Conservation (phyloP, 2,329 filamentous ascomycete species). For the Cercospora zeae-maydis region DNA sequence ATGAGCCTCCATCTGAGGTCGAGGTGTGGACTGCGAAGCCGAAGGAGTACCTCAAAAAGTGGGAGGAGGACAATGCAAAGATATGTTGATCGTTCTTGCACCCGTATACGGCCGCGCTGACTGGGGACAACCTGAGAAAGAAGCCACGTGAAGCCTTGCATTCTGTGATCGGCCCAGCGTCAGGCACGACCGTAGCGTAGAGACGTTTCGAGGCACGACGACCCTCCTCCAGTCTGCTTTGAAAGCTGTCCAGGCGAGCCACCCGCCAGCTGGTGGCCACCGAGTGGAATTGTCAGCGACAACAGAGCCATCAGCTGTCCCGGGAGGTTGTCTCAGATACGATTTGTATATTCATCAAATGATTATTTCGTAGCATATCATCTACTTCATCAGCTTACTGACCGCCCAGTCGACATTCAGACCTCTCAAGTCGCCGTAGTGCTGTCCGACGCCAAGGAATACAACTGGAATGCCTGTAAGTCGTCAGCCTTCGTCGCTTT, state of each 20-base stretch:
- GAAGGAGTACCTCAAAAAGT: background rate
- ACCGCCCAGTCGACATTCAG: conserved; percentile 64
- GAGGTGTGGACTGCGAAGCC: background rate
- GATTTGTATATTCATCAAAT: background rate
- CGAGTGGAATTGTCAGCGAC: background rate
- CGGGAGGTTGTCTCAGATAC: background rate
- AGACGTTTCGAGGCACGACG: too few species aligned
- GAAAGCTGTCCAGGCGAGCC: too few species aligned
- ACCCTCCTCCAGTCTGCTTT: too few species aligned
- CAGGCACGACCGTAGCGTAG: too few species aligned
- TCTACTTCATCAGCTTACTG: conserved; percentile 54
- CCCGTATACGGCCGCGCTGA: background rate
- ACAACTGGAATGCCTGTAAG: conserved; percentile 73
- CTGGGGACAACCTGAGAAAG: background rate
- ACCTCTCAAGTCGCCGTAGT: conserved; percentile 63
- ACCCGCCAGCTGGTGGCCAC: background rate
- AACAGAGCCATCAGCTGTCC: background rate
- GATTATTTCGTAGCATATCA: background rate
- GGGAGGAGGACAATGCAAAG: background rate
- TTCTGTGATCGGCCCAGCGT: too few species aligned
- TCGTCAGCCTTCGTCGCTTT: conserved; percentile 1
- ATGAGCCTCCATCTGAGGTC: too few species aligned
- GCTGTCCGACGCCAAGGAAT: conserved; percentile 74
- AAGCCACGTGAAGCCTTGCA: too few species aligned
- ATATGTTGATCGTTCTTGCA: background rate